A percentile compares a stretch with the other conserved stretches of the same genome.
Conservation (phyloP, 202 grass and related monocot genomes). For the Eragrostis tef region DNA sequence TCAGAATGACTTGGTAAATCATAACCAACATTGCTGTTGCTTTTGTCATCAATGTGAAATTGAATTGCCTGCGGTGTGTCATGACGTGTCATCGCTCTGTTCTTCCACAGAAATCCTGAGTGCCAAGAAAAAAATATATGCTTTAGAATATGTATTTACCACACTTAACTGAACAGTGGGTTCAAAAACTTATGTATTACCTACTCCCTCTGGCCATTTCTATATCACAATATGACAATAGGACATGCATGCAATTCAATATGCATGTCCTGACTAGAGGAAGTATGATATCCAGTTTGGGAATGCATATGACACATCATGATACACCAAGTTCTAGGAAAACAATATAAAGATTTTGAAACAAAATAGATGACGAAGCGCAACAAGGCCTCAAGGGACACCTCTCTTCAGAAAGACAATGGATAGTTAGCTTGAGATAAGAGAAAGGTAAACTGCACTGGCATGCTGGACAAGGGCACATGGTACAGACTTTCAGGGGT, state of each 20-base stretch:
- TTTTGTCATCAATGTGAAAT: constrained; percentile 45
- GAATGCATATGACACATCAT: constrained; percentile 8
- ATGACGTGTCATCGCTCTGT: constrained; percentile 44
- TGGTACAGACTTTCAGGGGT: constrained; percentile 3
- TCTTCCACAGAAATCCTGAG: constrained; percentile 73
- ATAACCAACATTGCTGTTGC: constrained; percentile 29
- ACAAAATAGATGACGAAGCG: background rate
- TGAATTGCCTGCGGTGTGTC: constrained; percentile 48
- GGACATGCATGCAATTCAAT: background rate
- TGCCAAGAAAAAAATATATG: constrained; percentile 31
- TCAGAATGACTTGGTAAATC: constrained; percentile 38
- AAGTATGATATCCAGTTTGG: background rate
- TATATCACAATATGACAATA: background rate
- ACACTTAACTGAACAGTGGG: constrained; percentile 1
- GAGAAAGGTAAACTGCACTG: constrained; percentile 11
- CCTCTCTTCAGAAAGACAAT: background rate
- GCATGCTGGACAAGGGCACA: background rate
- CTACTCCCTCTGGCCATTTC: background rate
- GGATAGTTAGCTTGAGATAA: constrained; percentile 13
- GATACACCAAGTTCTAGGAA: constrained; percentile 22
- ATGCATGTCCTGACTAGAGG: background rate
- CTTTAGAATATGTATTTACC: constrained; percentile 40
- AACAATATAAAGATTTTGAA: constrained; percentile 21
- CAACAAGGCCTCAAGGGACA: background rate
- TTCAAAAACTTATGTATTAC: constrained; percentile 25